phyloP scores from a whole-genome alignment of 371 early-diverging fungal species.

The Haplosporangium sp. region DNA sequence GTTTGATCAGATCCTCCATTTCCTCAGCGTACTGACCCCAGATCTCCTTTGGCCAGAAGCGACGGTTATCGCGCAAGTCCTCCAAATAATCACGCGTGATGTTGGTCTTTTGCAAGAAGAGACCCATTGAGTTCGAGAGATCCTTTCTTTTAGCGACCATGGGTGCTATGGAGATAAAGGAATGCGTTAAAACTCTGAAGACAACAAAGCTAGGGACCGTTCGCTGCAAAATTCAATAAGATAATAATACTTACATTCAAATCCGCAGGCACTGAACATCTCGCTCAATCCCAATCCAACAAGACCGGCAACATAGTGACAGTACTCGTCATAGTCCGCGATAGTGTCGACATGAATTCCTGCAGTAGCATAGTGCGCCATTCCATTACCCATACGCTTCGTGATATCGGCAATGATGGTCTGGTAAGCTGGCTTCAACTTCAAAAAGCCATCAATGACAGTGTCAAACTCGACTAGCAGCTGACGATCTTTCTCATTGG shows the following conservation, averaged over 20 bases:
- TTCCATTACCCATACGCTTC: slow-evolving; percentile 92
- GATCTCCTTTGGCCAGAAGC: slow-evolving; percentile 95
- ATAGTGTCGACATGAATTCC: slow-evolving; percentile 77
- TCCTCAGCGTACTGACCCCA: slow-evolving; percentile 81
- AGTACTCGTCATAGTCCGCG: slow-evolving; percentile 94
- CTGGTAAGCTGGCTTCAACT: slow-evolving; percentile 81
- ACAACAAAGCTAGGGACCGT: background rate
- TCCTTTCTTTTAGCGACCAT: slow-evolving; percentile 46
- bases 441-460: slow-evolving; percentile 90
- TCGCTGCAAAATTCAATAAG: background rate
- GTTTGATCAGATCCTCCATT: slow-evolving; percentile 68
- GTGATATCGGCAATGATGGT: slow-evolving; percentile 91
- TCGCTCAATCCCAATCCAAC: slow-evolving; percentile 94
- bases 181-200: background rate
- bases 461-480: slow-evolving; percentile 89
- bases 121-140: slow-evolving; percentile 90
- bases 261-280: slow-evolving; percentile 88
- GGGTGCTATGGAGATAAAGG: slow-evolving; percentile 22
- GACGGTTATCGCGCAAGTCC: slow-evolving; percentile 88
- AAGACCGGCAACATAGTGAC: slow-evolving; percentile 97
- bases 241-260: slow-evolving; percentile 67
- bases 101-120: slow-evolving; percentile 96
- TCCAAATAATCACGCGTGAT: slow-evolving; percentile 94
- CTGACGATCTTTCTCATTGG: slow-evolving; percentile 93
- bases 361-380: slow-evolving; percentile 88